Evolutionary conservation across 768 basidiomycete species (phyloP).

Genomic region (Panaeolus papilionaceus): DNA sequence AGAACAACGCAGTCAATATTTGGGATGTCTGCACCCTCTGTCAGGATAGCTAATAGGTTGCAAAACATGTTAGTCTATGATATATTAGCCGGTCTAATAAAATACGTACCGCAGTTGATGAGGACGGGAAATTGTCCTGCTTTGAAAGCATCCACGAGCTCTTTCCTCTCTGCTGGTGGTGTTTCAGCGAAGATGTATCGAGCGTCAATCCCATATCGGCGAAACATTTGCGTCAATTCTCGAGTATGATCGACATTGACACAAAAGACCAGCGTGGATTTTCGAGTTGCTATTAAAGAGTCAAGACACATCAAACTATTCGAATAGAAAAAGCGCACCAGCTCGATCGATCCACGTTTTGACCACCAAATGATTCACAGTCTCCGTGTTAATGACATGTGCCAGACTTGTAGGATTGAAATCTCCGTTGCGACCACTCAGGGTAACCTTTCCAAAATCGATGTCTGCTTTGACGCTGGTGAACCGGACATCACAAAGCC

Average conservation of each 20-base stretch:
- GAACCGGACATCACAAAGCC: slow-evolving; percentile 89
- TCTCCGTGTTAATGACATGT: slow-evolving; percentile 79
- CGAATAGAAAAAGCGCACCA: slow-evolving; percentile 47
- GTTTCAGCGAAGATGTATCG: slow-evolving; percentile 80
- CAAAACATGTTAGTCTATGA: not conserved
- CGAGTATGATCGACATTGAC: slow-evolving; percentile 84
- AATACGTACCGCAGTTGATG: slow-evolving; percentile 80
- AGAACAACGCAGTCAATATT: slow-evolving; percentile 92
- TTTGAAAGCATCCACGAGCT: slow-evolving; percentile 71
- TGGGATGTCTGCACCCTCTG: slow-evolving; percentile 95
- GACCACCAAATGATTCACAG: slow-evolving; percentile 80
- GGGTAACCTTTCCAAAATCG: slow-evolving; percentile 67
- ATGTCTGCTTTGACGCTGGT: slow-evolving; percentile 82
- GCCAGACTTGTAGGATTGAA: slow-evolving; percentile 83
- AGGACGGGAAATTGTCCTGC: slow-evolving; percentile 82
- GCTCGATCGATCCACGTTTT: slow-evolving; percentile 88
- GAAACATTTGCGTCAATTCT: slow-evolving; percentile 75
- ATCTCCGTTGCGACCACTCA: slow-evolving; percentile 77
- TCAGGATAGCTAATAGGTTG: slow-evolving; percentile 72
- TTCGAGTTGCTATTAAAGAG: slow-evolving; percentile 55
- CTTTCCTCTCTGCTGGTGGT: slow-evolving; percentile 63
- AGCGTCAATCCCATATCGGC: slow-evolving; percentile 81
- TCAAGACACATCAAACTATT: slow-evolving; percentile 15
- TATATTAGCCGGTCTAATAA: not conserved
- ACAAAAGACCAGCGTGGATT: slow-evolving; percentile 93